Conservation (phyloP, 352 stramenopile genomes). For the Phytophthora constricta region DNA sequence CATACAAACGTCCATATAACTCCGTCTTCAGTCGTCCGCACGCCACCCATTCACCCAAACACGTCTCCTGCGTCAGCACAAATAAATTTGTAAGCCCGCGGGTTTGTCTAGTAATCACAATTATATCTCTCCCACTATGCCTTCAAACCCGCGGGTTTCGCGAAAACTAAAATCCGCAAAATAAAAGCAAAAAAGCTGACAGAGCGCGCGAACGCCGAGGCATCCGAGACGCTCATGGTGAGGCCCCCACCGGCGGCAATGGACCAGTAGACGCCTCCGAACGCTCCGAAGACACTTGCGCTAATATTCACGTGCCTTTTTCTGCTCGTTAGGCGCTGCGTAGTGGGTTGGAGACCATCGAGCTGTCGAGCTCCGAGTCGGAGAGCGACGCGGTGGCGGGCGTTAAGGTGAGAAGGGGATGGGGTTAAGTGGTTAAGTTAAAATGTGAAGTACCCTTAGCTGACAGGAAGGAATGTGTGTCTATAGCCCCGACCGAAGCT, state of each 20-base stretch:
- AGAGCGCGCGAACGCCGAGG: not conserved
- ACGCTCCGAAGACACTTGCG: not conserved
- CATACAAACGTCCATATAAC: not conserved
- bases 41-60: not conserved
- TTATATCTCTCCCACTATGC: not conserved
- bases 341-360: constrained; percentile 14
- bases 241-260: not conserved
- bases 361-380: constrained; percentile 39
- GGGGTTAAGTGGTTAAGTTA: not conserved
- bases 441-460: no score
- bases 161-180: not conserved
- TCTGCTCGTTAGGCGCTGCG: constrained; percentile 10
- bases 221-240: not conserved
- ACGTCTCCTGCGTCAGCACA: not conserved
- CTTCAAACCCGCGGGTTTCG: not conserved
- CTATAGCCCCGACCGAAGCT: constrained; percentile 45
- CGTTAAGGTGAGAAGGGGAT: constrained; percentile 13
- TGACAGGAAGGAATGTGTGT: no score
- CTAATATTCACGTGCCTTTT: constrained; percentile 5
- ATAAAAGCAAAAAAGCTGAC: not conserved
- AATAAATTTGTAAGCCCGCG: not conserved
- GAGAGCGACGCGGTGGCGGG: constrained; percentile 25
- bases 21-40: not conserved
- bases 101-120: not conserved
- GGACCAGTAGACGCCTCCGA: not conserved